phyloP scores from a whole-genome alignment of 768 basidiomycete genomes.

The Lactarius indigo region DNA sequence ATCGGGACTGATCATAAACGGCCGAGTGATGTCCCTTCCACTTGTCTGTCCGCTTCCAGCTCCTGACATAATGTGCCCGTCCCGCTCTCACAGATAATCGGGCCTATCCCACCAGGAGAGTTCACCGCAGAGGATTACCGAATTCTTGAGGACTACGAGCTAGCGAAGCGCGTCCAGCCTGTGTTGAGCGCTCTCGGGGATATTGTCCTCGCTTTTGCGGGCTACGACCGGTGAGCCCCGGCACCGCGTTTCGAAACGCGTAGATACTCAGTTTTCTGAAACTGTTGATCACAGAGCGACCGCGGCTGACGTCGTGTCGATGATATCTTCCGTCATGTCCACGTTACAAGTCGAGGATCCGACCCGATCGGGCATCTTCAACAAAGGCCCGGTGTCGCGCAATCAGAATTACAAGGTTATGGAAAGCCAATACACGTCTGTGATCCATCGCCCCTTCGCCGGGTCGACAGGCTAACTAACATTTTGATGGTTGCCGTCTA shows the following conservation, averaged over 20 bases:
- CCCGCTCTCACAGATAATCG: conserved; percentile 57
- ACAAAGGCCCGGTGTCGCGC: conserved; percentile 57
- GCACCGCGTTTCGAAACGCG: neutral
- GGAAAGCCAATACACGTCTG: conserved; percentile 62
- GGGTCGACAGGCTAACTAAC: conserved; percentile 10
- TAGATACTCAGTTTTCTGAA: neutral
- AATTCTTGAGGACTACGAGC: conserved; percentile 69
- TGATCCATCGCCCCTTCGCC: conserved; percentile 18
- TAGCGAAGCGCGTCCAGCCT: conserved; percentile 62
- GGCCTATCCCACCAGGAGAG: conserved; percentile 56
- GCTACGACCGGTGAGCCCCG: conserved; percentile 9
- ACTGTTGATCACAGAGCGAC: conserved; percentile 41
- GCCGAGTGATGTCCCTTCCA: conserved; percentile 55
- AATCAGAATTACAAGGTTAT: conserved; percentile 57
- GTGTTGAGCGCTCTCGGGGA: conserved; percentile 62
- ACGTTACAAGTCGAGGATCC: conserved; percentile 68
- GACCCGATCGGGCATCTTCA: conserved; percentile 72
- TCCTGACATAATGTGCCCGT: neutral
- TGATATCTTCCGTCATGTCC: conserved; percentile 69
- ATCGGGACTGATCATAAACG: conserved; percentile 71
- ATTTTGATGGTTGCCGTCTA: conserved; percentile 9
- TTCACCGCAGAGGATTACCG: conserved; percentile 70
- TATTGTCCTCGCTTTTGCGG: conserved; percentile 37
- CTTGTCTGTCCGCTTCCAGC: neutral
- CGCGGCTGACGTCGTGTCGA: conserved; percentile 57